These are phyloP conservation scores for Helianthus tuberosus DNA, from an alignment of 129 eudicot genomes.

Conservation along the genomic window DNA sequence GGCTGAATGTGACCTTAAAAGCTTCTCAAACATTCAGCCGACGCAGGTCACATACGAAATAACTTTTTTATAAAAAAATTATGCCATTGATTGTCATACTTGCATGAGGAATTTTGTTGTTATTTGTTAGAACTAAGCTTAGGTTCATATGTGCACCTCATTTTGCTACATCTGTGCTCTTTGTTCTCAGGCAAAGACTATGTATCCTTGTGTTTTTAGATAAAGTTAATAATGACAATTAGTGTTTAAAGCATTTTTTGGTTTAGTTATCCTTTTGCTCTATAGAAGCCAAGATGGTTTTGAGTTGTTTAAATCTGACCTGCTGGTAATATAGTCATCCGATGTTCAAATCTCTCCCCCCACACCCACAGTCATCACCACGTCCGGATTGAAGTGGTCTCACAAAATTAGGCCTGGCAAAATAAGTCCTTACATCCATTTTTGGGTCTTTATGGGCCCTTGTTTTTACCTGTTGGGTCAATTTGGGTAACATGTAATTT, in stretches of 20 bases:
- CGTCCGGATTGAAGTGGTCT: no score
- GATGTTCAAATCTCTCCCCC: no score
- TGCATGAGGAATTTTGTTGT: slow-evolving; percentile 15
- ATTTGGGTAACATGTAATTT: no score
- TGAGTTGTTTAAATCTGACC: background rate
- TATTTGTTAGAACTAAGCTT: slow-evolving; percentile 2
- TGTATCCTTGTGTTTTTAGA: slow-evolving; percentile 11
- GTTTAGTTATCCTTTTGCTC: slow-evolving; percentile 3
- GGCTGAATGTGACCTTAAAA: slow-evolving; percentile 16
- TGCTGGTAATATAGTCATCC: background rate
- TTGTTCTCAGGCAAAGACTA: background rate
- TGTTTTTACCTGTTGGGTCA: no score
- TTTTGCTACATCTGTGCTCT: background rate
- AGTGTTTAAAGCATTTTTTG: background rate
- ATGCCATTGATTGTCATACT: slow-evolving; percentile 8
- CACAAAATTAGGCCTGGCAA: no score
- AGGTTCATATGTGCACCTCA: slow-evolving; percentile 8
- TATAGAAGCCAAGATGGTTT: background rate
- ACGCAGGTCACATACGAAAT: slow-evolving; percentile 30
- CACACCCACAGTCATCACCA: no score
- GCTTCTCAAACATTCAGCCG: slow-evolving; percentile 32
- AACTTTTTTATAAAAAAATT: background rate
- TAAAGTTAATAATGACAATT: slow-evolving; percentile 13
- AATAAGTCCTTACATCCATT: no score
- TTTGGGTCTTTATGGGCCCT: no score